Percentiles rank a stretch among this genome's conserved stretches.
Evolutionary conservation across 2,329 filamentous ascomycete genomes (phyloP).

Genomic region (Fusarium sp.): DNA sequence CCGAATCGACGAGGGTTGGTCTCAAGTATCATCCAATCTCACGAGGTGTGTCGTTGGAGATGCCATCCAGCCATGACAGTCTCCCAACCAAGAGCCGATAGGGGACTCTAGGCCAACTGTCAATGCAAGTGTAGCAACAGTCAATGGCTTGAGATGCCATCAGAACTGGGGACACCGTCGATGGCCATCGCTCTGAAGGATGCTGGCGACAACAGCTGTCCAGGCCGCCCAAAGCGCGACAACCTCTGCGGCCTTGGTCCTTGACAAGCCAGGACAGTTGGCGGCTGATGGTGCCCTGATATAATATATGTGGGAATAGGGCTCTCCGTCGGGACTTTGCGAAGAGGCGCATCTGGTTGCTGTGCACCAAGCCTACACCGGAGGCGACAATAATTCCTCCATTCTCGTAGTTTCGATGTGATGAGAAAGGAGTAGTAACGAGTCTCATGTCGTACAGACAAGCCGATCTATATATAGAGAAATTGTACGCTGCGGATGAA

Average conservation of each 20-base stretch:
- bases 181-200: neutral
- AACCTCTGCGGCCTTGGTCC: neutral
- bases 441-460: neutral
- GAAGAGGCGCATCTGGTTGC: neutral
- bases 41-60: neutral
- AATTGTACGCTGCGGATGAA: neutral
- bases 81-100: neutral
- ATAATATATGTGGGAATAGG: neutral
- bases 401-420: neutral
- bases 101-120: neutral
- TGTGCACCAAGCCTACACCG: neutral
- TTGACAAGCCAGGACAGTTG: neutral
- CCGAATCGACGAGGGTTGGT: neutral
- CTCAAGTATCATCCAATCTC: neutral
- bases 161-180: neutral
- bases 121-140: neutral
- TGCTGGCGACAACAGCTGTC: neutral
- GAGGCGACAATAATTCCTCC: neutral
- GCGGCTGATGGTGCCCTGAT: neutral
- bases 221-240: neutral
- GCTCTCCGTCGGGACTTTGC: neutral
- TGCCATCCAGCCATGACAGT: neutral
- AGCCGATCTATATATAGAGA: neutral
- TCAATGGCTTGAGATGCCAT: neutral
- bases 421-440: neutral